Conservation (phyloP, 163 green algal genomes). For the Scenedesmus sp. region DNA sequence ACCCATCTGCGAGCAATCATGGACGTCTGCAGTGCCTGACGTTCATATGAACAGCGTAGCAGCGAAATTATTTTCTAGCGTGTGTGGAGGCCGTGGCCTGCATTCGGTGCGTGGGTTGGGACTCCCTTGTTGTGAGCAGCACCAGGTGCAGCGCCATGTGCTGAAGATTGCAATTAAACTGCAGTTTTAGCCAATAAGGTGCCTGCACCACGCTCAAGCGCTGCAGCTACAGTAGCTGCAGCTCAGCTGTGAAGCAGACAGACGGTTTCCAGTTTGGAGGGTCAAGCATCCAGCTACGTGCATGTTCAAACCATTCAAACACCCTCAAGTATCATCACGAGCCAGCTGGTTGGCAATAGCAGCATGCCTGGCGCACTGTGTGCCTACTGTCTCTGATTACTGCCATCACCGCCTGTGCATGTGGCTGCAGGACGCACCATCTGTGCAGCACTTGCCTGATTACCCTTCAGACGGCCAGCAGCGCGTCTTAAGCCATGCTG, state of each 20-base stretch:
- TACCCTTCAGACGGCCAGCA: background rate
- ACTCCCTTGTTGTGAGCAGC: background rate
- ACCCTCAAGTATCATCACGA: background rate
- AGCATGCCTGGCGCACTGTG: background rate
- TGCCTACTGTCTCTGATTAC: background rate
- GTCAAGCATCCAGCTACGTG: background rate
- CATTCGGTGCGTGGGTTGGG: background rate
- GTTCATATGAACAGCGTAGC: constrained; percentile 8
- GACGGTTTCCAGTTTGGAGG: background rate
- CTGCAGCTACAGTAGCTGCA: background rate
- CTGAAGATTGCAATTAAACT: background rate
- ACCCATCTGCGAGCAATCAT: background rate
- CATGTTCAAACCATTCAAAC: background rate
- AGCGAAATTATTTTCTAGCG: constrained; percentile 3
- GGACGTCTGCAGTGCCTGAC: background rate
- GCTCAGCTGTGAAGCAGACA: background rate
- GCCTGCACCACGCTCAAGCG: background rate
- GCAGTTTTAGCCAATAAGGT: background rate
- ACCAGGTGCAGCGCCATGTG: background rate
- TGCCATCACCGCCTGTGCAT: background rate
- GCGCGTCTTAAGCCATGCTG: background rate
- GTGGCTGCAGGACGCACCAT: background rate
- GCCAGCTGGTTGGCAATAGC: background rate
- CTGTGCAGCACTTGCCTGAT: background rate
- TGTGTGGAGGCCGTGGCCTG: constrained; percentile 8